Evolutionary conservation across 2,329 filamentous ascomycete species (phyloP), one percentile per base, ranked within the genome.

Genomic region (Colletotrichum shisoi): DNA sequence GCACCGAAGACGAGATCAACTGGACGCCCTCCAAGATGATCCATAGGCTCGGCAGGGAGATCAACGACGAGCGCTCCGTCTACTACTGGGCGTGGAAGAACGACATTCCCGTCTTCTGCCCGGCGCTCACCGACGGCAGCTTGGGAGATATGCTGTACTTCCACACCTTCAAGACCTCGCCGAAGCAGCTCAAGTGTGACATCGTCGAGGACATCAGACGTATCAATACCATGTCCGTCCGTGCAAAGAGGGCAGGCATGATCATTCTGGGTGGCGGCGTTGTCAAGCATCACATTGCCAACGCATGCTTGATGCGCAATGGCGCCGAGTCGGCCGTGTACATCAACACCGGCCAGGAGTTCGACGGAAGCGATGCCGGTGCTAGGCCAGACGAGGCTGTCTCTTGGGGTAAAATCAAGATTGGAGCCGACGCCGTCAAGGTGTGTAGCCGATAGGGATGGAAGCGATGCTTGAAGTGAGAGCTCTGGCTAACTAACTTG

Each of bases 61-160:
- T 99, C 79, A 92, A 97, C 78, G 87, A 98, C 77, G 92, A 96
- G 79, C 84, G 89, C 17, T 96, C 91, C 0, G 93, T 98, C 24
- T 95, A 94, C 77, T 97, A 98, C 82, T 99, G 95, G 95, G 94
- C 94, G 0, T 96, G 91, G 81, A 95, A 94, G 81, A 98, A 99
- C 80, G 84, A 95, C 77, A 98, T 99, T 64, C 95, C 95, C 0
- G 91, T 99, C 17, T 99, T 99, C 82, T 98, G 94, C 75, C 95
- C 95, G 0, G 95, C 95, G 6, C 82, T 99, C 73, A 99, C 95
- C 0, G 95, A 99, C 75, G 95, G 95, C 19, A 96, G 92, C 72
- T 80, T 99, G 21, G 95, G 95, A 5, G 95, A 99, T 78, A 99
- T 99, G 95, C 63, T 99, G 46, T 98, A 97, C 80, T 98, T 99